These are phyloP conservation scores for Coniochaeta ligniaria DNA, from an alignment of 2,329 filamentous ascomycete genomes.

Conservation along the genomic window DNA sequence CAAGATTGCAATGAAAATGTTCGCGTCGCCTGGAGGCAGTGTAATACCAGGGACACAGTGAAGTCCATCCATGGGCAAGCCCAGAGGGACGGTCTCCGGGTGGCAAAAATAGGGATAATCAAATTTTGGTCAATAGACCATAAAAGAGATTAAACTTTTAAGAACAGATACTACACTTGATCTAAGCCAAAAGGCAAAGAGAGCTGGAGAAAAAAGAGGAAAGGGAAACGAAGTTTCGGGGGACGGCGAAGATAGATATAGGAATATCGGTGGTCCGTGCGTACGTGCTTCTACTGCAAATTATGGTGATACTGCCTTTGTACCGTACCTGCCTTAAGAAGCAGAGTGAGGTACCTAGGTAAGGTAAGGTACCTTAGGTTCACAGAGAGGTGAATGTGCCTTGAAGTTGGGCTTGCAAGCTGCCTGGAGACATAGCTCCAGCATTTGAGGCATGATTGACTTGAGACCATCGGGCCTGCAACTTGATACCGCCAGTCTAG, in stretches of 20 bases:
- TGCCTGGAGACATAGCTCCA: not conserved
- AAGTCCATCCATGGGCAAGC: conserved; percentile 58
- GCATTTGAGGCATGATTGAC: not conserved
- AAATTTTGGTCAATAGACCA: conserved; percentile 60
- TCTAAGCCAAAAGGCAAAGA: conserved; percentile 66
- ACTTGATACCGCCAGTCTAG: not conserved
- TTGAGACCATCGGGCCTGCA: not conserved
- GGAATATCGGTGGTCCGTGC: not conserved
- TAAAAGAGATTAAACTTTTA: conserved; percentile 97
- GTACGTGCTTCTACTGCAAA: not conserved
- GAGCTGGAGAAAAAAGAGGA: conserved; percentile 46
- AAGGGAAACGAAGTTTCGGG: conserved; percentile 12
- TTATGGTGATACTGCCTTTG: not conserved
- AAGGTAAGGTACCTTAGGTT: too few relatives aligned
- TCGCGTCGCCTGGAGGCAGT: conserved; percentile 70
- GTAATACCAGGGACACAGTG: conserved; percentile 73
- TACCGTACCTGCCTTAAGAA: not conserved
- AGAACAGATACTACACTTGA: conserved; percentile 65
- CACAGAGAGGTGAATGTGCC: too few relatives aligned
- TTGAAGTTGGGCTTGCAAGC: too few relatives aligned
- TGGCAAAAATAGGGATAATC: conserved; percentile 79
- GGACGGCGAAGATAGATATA: not conserved
- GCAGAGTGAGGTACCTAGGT: too few relatives aligned
- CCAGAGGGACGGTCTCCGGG: conserved; percentile 50
- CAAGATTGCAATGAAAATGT: conserved; percentile 53